Base-by-base conservation (phyloP, 441 rosid genomes). In the Breynia disticha region DNA sequence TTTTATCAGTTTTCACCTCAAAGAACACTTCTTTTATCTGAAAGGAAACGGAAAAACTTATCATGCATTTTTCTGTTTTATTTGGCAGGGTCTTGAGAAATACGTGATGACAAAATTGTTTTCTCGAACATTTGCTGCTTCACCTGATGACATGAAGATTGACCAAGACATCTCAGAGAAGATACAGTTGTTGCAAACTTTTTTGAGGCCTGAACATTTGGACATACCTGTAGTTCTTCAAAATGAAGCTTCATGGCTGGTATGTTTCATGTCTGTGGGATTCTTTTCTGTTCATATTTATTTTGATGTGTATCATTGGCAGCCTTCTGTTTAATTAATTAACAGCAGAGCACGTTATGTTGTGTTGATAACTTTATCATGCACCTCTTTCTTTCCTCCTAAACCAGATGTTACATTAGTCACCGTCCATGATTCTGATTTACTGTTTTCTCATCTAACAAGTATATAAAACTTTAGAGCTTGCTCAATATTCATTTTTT, bases 181-280 rank as follows among this genome's bases (percentile, higher is more conserved):
- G 70, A 77, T 79, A 55, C 55, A 65, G 54, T 52, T 72, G 52
- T 61, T 80, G 63, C 79, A 69, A 67, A 73, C 72, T 35, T 83
- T 83, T 56, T 66, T 80, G 73, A 70, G 54, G 70, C 79, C 86
- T 45, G 69, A 77, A 63, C 84, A 74, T 75, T 75, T 83, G 69
- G 81, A 79, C 64, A 79, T 76, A 60, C 79, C 79, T 0, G 35
- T 57, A 22, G 65, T 72, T 56, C 76, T 81, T 61, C 79, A 66
- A 50, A 76, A 76, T 62, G 80, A 77, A 79, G 66, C 76, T 62
- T 76, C 83, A 19, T 77, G 78, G 78, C 76, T 81, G 80, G 91
- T 80, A 81, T 63, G 60, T 42, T 20, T 46, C 63, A 7, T n/a
- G 19, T 19, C 7, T 4, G 19, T 47, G 5, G 18, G 11, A 47